phyloP scores from a whole-genome alignment of 2,329 filamentous ascomycete genomes.

The Zymoseptoria pseudotritici region DNA sequence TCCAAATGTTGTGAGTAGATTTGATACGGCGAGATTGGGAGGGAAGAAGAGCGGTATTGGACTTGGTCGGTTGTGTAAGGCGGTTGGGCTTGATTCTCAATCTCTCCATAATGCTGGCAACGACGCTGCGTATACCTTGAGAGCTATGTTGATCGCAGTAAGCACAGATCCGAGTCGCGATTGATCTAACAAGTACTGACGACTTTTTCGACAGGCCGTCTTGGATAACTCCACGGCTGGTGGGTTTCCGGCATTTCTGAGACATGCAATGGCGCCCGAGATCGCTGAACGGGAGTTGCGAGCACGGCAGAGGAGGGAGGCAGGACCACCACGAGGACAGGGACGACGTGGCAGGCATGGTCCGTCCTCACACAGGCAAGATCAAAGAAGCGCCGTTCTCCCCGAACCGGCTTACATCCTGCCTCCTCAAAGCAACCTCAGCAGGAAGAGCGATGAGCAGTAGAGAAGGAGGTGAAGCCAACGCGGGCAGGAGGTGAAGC shows the following conservation, averaged over 20 bases:
- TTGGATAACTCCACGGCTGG: background rate
- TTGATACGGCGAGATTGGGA: constrained; percentile 64
- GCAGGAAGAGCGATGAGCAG: background rate
- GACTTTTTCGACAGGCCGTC: background rate
- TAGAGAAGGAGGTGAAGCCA: too few species aligned
- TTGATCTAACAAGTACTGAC: background rate
- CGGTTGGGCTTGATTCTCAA: constrained; percentile 44
- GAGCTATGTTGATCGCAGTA: constrained; percentile 7
- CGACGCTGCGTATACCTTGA: constrained; percentile 14
- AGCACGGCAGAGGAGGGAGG: background rate
- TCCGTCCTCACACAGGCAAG: background rate
- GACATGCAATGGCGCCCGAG: background rate
- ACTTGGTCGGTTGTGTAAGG: constrained; percentile 47
- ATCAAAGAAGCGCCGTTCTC: background rate
- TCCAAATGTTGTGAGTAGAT: constrained; percentile 42
- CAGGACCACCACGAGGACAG: background rate
- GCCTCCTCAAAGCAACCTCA: background rate
- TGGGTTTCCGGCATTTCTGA: background rate
- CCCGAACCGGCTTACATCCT: background rate
- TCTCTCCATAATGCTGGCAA: constrained; percentile 7
- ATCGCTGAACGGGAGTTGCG: background rate
- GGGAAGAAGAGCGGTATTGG: constrained; percentile 44
- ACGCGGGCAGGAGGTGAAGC: too few species aligned
- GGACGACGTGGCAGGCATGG: background rate
- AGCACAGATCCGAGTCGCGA: background rate